phyloP scores from a whole-genome alignment of 768 basidiomycete species.

The Zangia roseola region DNA sequence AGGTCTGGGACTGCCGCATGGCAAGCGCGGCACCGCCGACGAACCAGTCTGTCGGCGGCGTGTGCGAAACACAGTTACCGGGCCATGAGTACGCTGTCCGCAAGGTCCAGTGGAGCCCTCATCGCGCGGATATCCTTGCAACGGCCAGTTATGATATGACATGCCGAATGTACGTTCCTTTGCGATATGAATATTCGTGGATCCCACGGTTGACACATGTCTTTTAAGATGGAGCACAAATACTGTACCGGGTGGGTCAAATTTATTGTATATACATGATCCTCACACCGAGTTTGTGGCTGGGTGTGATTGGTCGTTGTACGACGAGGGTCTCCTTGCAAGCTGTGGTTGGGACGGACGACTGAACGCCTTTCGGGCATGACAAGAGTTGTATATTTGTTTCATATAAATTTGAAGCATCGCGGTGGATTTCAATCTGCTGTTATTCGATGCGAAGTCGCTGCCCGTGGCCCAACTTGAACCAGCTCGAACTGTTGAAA shows the following conservation, averaged over 20 bases:
- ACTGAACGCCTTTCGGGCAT: slow-evolving; percentile 71
- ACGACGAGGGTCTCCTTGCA: slow-evolving; percentile 81
- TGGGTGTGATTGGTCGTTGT: slow-evolving; percentile 90
- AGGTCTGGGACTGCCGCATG: slow-evolving; percentile 90
- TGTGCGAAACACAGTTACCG: slow-evolving; percentile 64
- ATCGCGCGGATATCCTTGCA: slow-evolving; percentile 66
- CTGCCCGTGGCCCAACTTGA: too few species aligned
- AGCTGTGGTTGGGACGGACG: slow-evolving; percentile 93
- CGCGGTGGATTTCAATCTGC: too few species aligned
- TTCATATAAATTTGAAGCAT: not conserved
- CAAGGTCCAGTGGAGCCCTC: slow-evolving; percentile 88
- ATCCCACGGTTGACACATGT: not conserved
- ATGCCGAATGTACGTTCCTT: slow-evolving; percentile 70
- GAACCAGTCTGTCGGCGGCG: slow-evolving; percentile 60
- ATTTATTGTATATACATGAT: slow-evolving; percentile 72
- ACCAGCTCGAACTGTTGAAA: too few species aligned
- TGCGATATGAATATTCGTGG: not conserved
- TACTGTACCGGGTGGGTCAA: slow-evolving; percentile 45
- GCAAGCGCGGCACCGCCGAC: slow-evolving; percentile 52
- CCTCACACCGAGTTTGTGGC: slow-evolving; percentile 94
- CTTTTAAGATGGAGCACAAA: slow-evolving; percentile 69
- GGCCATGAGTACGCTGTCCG: slow-evolving; percentile 92
- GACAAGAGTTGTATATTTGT: slow-evolving; percentile 2
- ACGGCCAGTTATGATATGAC: slow-evolving; percentile 93
- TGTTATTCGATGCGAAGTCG: too few species aligned